These are phyloP conservation scores for Aspergillus sp. DNA, from an alignment of 2,329 filamentous ascomycete species.

Conservation along the genomic window DNA sequence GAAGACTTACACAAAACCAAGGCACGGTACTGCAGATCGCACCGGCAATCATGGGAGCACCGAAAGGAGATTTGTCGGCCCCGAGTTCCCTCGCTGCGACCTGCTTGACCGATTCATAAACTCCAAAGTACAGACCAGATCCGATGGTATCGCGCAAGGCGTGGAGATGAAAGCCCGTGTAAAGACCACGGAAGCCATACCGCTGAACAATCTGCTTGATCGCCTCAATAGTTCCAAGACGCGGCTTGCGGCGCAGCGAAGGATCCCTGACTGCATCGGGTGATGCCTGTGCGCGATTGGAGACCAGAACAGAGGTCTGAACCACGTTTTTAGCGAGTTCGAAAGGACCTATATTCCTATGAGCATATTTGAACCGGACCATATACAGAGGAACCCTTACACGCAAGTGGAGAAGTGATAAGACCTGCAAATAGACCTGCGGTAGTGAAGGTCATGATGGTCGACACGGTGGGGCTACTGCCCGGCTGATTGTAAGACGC, in stretches of 20 bases:
- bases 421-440: slow-evolving; percentile 40
- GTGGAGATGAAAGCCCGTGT: slow-evolving; percentile 43
- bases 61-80: slow-evolving; percentile 38
- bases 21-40: slow-evolving; percentile 44
- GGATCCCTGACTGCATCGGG: slow-evolving; percentile 29
- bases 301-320: slow-evolving; percentile 44
- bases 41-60: slow-evolving; percentile 41
- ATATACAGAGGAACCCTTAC: slow-evolving; percentile 23
- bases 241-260: slow-evolving; percentile 32
- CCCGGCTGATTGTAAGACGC: slow-evolving; percentile 37
- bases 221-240: slow-evolving; percentile 38
- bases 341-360: slow-evolving; percentile 34
- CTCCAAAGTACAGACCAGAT: slow-evolving; percentile 42
- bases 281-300: slow-evolving; percentile 34
- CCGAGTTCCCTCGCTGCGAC: slow-evolving; percentile 40
- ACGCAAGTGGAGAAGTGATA: slow-evolving; percentile 39
- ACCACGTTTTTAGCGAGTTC: slow-evolving; percentile 47
- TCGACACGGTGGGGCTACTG: slow-evolving; percentile 37
- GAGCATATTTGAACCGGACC: background rate
- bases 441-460: slow-evolving; percentile 37
- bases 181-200: slow-evolving; percentile 40
- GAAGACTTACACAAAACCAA: slow-evolving; percentile 40
- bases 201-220: slow-evolving; percentile 39
- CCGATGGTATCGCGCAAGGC: slow-evolving; percentile 42
- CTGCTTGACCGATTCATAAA: slow-evolving; percentile 46